phyloP scores from a whole-genome alignment of 345 rosid genomes.

The Ailanthus altissimus region DNA sequence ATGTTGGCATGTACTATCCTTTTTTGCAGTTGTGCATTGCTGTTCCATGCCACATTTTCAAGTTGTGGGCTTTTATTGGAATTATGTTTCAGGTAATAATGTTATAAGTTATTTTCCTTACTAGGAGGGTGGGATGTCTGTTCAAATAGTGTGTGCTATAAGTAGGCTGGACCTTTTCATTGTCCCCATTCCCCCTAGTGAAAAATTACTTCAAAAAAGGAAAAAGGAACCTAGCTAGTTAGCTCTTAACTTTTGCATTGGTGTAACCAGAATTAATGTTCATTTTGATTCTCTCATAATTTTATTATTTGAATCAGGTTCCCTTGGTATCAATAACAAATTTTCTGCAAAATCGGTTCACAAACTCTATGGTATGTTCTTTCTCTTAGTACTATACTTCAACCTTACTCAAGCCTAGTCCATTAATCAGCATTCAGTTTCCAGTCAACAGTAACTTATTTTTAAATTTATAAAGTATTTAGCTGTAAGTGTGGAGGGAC shows the following conservation, averaged over 20 bases:
- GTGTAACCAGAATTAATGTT: neutral
- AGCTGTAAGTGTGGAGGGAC: neutral
- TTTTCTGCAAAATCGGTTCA: conserved; percentile 69
- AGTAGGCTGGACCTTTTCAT: neutral
- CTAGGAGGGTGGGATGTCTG: neutral
- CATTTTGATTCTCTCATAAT: conserved; percentile 11
- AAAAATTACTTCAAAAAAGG: neutral
- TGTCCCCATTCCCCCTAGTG: neutral
- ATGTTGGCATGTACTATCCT: conserved; percentile 3
- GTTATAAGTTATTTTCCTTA: neutral
- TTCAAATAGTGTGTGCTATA: neutral
- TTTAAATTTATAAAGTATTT: neutral
- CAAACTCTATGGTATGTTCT: conserved; percentile 70
- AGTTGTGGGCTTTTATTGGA: conserved; percentile 92
- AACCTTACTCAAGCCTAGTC: neutral
- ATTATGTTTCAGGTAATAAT: conserved; percentile 89
- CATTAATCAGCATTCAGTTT: neutral
- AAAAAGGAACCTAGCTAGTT: neutral
- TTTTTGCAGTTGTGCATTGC: conserved; percentile 81
- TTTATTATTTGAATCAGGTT: conserved; percentile 48
- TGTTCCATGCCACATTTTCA: conserved; percentile 92
- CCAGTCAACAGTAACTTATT: neutral
- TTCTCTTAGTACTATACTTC: neutral
- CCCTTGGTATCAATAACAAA: conserved; percentile 85
- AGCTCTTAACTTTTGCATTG: neutral